These are phyloP conservation scores for Cordyceps farinosa DNA, from an alignment of 2,329 filamentous ascomycete genomes.

Conservation along the genomic window DNA sequence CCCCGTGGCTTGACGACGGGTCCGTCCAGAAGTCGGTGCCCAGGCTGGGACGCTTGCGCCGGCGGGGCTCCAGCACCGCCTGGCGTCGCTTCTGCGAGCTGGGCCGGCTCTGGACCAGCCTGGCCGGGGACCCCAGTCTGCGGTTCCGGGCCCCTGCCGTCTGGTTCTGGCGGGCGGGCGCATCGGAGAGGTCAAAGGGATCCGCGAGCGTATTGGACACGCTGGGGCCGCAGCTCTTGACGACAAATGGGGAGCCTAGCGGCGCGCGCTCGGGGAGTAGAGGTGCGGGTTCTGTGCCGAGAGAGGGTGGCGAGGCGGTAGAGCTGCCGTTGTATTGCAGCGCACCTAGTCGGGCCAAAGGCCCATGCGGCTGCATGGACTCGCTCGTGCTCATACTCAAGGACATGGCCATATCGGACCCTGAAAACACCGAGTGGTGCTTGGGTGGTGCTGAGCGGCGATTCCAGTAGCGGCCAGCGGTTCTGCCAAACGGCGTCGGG, in stretches of 20 bases:
- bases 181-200: slow-evolving; percentile 30
- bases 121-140: slow-evolving; percentile 51
- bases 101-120: slow-evolving; percentile 47
- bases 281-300: slow-evolving; percentile 24
- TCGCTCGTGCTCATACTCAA: slow-evolving; percentile 61
- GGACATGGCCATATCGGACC: slow-evolving; percentile 61
- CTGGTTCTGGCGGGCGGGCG: slow-evolving; percentile 42
- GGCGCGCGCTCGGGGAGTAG: slow-evolving; percentile 31
- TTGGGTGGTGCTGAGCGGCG: slow-evolving; percentile 44
- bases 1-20: slow-evolving; percentile 31
- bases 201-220: slow-evolving; percentile 49
- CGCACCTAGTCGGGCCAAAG: slow-evolving; percentile 55
- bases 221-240: slow-evolving; percentile 60
- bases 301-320: slow-evolving; percentile 21
- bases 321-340: slow-evolving; percentile 20
- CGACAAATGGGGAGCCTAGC: slow-evolving; percentile 53
- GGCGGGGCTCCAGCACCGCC: slow-evolving; percentile 43
- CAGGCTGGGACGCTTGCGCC: slow-evolving; percentile 51
- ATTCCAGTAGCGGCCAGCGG: slow-evolving; percentile 47
- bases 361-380: slow-evolving; percentile 60
- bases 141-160: slow-evolving; percentile 47
- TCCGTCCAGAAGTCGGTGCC: slow-evolving; percentile 52
- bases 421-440: slow-evolving; percentile 50
- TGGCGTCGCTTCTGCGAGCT: slow-evolving; percentile 55
- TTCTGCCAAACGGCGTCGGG: slow-evolving; percentile 53